phyloP scores from a whole-genome alignment of 2,329 filamentous ascomycete genomes.

The Sclerotiophoma versabilis region DNA sequence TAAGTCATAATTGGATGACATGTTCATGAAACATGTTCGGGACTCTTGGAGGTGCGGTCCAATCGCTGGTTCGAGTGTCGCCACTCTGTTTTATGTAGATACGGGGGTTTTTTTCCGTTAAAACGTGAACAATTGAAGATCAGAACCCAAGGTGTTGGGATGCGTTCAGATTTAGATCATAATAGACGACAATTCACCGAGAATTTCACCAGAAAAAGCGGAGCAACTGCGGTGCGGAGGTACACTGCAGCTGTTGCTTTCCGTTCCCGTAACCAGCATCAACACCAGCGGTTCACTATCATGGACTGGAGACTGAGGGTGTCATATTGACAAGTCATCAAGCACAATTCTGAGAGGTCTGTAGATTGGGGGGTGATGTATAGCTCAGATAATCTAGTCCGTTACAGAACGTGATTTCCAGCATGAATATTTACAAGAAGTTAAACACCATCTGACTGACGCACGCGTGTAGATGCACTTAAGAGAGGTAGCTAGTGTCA shows the following conservation, averaged over 20 bases:
- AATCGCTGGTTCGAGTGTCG: constrained; percentile 32
- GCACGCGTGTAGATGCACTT: background rate
- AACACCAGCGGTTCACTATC: background rate
- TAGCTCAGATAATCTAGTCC: constrained; percentile 40
- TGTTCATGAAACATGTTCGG: constrained; percentile 27
- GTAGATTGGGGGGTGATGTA: background rate
- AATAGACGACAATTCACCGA: background rate
- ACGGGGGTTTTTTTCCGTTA: background rate
- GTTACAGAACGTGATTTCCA: constrained; percentile 12
- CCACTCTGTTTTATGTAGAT: no score
- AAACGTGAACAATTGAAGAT: background rate
- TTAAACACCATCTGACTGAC: no score
- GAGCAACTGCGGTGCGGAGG: background rate
- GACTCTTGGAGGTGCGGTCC: constrained; percentile 27
- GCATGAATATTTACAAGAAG: constrained; percentile 17
- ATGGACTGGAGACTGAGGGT: background rate
- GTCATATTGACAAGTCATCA: background rate
- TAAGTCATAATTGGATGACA: constrained; percentile 35
- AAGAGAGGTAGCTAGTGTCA: constrained; percentile 40
- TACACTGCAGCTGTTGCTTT: constrained; percentile 2
- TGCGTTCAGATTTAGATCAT: background rate
- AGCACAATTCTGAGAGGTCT: background rate
- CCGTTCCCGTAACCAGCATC: background rate
- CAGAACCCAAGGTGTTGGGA: background rate
- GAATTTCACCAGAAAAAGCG: background rate